A percentile compares a stretch with the other conserved stretches of the same genome.
Evolutionary conservation across 73 alveolate species (phyloP).

Genomic region (Paramecium octaurelia): DNA sequence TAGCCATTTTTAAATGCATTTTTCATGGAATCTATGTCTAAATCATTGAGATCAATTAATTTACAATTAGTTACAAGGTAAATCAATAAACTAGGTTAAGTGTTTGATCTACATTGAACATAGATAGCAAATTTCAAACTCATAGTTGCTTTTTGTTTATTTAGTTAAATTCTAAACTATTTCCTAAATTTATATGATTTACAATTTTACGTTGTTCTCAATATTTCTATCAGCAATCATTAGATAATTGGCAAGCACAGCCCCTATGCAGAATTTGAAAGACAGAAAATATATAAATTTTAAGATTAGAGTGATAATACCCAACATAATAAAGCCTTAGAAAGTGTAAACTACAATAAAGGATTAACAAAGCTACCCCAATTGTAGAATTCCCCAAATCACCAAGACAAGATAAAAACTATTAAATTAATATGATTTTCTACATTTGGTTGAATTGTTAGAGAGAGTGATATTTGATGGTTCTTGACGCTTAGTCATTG

Average conservation of each 20-base stretch:
- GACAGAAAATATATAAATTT: neutral
- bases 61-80: neutral
- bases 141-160: neutral
- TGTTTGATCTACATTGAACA: neutral
- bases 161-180: neutral
- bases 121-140: neutral
- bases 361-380: neutral
- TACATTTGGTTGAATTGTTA: neutral
- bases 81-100: neutral
- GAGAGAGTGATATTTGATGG: neutral
- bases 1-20: neutral
- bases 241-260: neutral
- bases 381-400: constrained; percentile 8
- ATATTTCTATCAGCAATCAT: neutral
- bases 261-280: neutral
- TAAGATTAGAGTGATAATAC: neutral
- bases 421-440: neutral
- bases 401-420: neutral
- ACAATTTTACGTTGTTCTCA: neutral
- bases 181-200: neutral
- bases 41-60: neutral
- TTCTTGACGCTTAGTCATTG: neutral
- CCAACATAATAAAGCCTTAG: neutral
- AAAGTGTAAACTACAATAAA: neutral
- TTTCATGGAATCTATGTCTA: constrained; percentile 3